Evolutionary conservation across 768 basidiomycete species (phyloP).

Genomic region (Podaxis sp.): DNA sequence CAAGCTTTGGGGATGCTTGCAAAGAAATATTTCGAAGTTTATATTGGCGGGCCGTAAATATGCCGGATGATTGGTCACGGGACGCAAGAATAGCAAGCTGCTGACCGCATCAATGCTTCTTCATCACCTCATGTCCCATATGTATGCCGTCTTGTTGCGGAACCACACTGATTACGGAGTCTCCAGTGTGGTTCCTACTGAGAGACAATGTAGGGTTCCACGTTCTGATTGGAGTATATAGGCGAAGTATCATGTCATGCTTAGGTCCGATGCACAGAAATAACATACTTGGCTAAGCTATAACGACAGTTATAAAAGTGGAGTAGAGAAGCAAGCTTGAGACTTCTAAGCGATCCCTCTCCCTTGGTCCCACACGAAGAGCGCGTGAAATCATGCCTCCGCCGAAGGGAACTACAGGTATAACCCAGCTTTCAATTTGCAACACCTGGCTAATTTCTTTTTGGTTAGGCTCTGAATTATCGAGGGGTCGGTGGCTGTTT

Average conservation of each 20-base stretch:
- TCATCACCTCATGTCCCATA: neutral
- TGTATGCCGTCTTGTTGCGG: neutral
- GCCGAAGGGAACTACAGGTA: constrained; percentile 41
- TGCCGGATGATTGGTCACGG: constrained; percentile 7
- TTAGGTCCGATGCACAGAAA: neutral
- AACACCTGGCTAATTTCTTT: neutral
- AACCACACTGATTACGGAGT: too few species aligned
- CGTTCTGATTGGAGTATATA: constrained; percentile 2
- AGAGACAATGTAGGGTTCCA: neutral
- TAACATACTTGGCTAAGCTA: constrained; percentile 3
- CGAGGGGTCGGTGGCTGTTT: constrained; percentile 46
- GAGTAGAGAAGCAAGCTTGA: neutral
- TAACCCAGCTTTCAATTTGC: neutral
- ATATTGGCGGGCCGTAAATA: neutral
- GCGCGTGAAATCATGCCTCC: constrained; percentile 30
- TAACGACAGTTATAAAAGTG: constrained; percentile 8
- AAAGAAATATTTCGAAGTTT: neutral
- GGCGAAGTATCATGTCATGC: neutral
- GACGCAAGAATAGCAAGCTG: constrained; percentile 1
- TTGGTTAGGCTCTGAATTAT: constrained; percentile 39
- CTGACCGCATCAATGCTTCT: neutral
- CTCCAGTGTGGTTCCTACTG: neutral
- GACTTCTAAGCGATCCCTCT: constrained; percentile 1
- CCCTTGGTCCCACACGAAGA: neutral
- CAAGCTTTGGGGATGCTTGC: neutral